A percentile compares a stretch with the other conserved stretches of the same genome.
These are phyloP conservation scores for Trichomonas tenax DNA, from an alignment of 208 protist genomes.

Conservation along the genomic window DNA sequence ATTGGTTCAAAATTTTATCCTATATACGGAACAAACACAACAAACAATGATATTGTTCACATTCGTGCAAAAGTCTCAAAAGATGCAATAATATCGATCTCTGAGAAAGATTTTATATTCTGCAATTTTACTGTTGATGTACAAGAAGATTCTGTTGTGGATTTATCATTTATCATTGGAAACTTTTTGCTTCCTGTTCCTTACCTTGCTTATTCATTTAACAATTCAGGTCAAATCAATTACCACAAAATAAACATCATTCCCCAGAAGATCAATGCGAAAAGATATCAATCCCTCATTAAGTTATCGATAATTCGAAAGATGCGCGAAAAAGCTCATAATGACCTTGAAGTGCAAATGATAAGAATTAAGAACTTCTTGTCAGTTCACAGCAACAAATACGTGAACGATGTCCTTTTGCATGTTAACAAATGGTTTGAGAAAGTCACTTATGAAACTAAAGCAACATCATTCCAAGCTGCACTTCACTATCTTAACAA, in stretches of 20 bases:
- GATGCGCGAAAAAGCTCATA: background rate
- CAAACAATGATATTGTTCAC: background rate
- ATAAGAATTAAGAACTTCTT: background rate
- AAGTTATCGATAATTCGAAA: background rate
- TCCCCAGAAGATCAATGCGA: background rate
- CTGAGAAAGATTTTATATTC: background rate
- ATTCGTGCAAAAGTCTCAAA: background rate
- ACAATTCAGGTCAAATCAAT: background rate
- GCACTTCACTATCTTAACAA: background rate
- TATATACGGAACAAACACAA: background rate
- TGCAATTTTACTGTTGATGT: background rate
- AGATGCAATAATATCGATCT: background rate
- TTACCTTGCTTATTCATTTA: background rate
- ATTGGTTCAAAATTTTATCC: background rate
- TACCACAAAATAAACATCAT: background rate
- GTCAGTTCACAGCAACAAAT: background rate
- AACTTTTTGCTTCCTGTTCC: background rate
- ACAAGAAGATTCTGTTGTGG: background rate
- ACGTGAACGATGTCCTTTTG: background rate
- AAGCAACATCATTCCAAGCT: background rate
- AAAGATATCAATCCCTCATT: background rate
- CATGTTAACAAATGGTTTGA: background rate
- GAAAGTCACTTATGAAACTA: background rate
- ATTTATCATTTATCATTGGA: background rate
- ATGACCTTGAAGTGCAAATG: background rate